Conservation (phyloP, 352 stramenopile species). For the Pythium insidiosum region DNA sequence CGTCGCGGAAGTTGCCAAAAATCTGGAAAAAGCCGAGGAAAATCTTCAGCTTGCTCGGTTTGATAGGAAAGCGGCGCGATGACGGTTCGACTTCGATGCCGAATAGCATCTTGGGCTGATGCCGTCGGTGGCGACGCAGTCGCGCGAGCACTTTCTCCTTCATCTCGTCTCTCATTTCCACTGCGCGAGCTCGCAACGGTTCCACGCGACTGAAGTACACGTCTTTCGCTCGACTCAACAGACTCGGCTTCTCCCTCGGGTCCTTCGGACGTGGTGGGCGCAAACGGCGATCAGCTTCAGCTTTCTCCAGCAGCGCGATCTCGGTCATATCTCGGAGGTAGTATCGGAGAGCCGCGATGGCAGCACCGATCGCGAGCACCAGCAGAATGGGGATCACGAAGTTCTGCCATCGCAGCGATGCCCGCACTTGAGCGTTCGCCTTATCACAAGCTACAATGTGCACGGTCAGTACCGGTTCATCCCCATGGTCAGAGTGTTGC, state of each 20-base stretch:
- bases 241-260: slow-evolving; percentile 12
- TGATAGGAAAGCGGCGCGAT: slow-evolving; percentile 37
- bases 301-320: slow-evolving; percentile 49
- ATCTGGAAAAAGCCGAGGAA: slow-evolving; percentile 80
- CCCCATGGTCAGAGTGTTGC: not conserved
- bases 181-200: slow-evolving; percentile 19
- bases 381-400: slow-evolving; percentile 66
- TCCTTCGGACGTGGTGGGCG: slow-evolving; percentile 16
- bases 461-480: too few species aligned
- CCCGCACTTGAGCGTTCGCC: slow-evolving; percentile 35
- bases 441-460: slow-evolving; percentile 56
- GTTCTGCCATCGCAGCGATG: slow-evolving; percentile 56
- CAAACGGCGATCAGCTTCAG: slow-evolving; percentile 43
- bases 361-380: slow-evolving; percentile 19
- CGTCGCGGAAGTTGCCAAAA: slow-evolving; percentile 65
- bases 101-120: slow-evolving; percentile 37
- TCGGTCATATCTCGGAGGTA: slow-evolving; percentile 59
- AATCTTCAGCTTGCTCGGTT: slow-evolving; percentile 70
- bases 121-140: slow-evolving; percentile 14
- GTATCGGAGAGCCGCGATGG: slow-evolving; percentile 26
- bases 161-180: too few species aligned
- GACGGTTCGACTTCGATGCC: slow-evolving; percentile 42
- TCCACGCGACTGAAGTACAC: slow-evolving; percentile 22
- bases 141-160: slow-evolving; percentile 5
- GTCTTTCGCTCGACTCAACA: slow-evolving; percentile 13